phyloP scores from a whole-genome alignment of 2,329 filamentous ascomycete genomes.

The Penicillium corylophilum region DNA sequence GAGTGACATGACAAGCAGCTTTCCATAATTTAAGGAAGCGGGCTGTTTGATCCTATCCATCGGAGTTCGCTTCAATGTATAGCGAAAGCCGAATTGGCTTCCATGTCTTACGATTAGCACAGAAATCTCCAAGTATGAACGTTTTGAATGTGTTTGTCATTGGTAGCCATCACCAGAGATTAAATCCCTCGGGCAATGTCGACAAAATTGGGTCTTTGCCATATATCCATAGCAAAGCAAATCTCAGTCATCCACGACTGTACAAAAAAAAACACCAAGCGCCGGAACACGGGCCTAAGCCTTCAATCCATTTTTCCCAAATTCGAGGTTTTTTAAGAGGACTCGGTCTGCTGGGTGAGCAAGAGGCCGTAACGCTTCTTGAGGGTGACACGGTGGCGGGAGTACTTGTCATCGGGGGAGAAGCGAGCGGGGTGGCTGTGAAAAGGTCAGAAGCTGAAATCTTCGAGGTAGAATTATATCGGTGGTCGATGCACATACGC shows the following conservation, averaged over 20 bases:
- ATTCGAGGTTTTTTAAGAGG: conserved; percentile 28
- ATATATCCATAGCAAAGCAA: conserved; percentile 23
- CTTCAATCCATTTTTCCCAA: conserved; percentile 26
- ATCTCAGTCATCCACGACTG: conserved; percentile 27
- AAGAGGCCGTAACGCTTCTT: conserved; percentile 91
- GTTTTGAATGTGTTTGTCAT: conserved; percentile 10
- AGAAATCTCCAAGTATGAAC: conserved; percentile 5
- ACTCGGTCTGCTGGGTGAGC: conserved; percentile 68
- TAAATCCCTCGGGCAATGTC: conserved; percentile 1
- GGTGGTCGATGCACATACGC: conserved; percentile 46
- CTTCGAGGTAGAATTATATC: not conserved
- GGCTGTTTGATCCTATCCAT: no score
- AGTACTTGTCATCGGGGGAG: conserved; percentile 98
- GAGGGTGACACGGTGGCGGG: conserved; percentile 84
- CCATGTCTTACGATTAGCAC: not conserved
- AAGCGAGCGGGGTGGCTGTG: conserved; percentile 79
- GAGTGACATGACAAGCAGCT: no score
- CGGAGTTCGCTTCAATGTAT: no score
- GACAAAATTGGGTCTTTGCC: conserved; percentile 12
- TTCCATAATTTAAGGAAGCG: no score
- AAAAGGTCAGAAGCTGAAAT: not conserved
- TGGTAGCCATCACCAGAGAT: conserved; percentile 15
- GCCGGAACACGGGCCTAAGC: conserved; percentile 33
- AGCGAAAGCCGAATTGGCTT: no score
- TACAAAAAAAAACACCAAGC: conserved; percentile 42